These are phyloP conservation scores for Populus pruinosa DNA, from an alignment of 345 rosid species.

Conservation along the genomic window DNA sequence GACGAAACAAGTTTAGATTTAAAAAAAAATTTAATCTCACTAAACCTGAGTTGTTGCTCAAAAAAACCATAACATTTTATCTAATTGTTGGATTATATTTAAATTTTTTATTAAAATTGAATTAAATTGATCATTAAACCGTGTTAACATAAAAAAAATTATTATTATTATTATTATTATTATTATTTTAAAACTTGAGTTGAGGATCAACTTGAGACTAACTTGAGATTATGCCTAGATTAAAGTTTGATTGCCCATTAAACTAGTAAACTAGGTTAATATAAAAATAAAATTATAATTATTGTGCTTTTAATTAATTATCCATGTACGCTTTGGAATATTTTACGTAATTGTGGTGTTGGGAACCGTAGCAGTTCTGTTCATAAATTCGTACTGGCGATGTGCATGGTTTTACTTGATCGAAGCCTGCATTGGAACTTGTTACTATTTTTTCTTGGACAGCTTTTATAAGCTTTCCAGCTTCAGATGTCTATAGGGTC, in stretches of 20 bases:
- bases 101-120: no score
- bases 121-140: fast-evolving
- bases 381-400: conserved; percentile 13
- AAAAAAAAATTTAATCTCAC: fast-evolving
- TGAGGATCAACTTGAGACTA: fast-evolving
- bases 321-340: neutral
- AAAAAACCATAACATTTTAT: fast-evolving
- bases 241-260: fast-evolving
- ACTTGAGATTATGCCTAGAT: fast-evolving
- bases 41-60: fast-evolving
- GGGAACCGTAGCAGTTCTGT: neutral
- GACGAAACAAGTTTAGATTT: fast-evolving
- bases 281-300: no score
- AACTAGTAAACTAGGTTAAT: fast-evolving
- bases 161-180: no score
- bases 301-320: neutral
- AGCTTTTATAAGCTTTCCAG: neutral
- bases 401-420: neutral
- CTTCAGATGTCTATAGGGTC: neutral
- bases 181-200: no score
- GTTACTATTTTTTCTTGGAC: conserved; percentile 1
- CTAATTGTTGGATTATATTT: fast-evolving
- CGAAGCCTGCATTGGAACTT: neutral
- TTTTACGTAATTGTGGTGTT: neutral
- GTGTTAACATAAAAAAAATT: fast-evolving